These are phyloP conservation scores for Zoysia matrella DNA, from an alignment of 202 grass and related monocot genomes.

Conservation along the genomic window DNA sequence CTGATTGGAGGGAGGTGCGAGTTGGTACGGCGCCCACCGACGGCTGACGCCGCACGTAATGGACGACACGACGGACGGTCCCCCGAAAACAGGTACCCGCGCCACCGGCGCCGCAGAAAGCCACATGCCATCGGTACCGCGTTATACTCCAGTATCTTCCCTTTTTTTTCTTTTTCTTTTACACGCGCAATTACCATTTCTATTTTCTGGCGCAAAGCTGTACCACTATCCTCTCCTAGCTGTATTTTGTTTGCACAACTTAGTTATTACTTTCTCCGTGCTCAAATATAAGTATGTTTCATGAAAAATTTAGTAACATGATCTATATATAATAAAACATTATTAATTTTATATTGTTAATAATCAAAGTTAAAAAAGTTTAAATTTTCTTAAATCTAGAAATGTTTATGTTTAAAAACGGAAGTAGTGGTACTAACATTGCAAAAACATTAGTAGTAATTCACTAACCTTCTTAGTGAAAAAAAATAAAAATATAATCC, in stretches of 20 bases:
- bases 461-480: background rate
- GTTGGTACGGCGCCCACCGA: slow-evolving; percentile 48
- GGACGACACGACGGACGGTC: slow-evolving; percentile 24
- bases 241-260: too few relatives aligned
- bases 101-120: background rate
- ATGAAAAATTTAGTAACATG: too few relatives aligned
- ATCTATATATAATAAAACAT: too few relatives aligned
- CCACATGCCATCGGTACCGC: background rate
- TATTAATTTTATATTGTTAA: too few relatives aligned
- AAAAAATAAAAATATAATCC: background rate
- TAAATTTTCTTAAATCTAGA: too few relatives aligned
- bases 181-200: background rate
- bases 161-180: background rate
- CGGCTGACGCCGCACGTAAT: slow-evolving; percentile 39
- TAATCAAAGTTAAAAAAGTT: too few relatives aligned
- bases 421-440: too few relatives aligned
- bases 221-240: too few relatives aligned
- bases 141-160: background rate
- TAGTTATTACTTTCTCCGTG: too few relatives aligned
- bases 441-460: background rate
- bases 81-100: slow-evolving; percentile 28
- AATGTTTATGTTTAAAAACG: too few relatives aligned
- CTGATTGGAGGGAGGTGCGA: background rate
- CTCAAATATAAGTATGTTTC: too few relatives aligned
- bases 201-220: background rate